These are phyloP conservation scores for Pythium myriotylum DNA, from an alignment of 352 stramenopile genomes.

Conservation along the genomic window DNA sequence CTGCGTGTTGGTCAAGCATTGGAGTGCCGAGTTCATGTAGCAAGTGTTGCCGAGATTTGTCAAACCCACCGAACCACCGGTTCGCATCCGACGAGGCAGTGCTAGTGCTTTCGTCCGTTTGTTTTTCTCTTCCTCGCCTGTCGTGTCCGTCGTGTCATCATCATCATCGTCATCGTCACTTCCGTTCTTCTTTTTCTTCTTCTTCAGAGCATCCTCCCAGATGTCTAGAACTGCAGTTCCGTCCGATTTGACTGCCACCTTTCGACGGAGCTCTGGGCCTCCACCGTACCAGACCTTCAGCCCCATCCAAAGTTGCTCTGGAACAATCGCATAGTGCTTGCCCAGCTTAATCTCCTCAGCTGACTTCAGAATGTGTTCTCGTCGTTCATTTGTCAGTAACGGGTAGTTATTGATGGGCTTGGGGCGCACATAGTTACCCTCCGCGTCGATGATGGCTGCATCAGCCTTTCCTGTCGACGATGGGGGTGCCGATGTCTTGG, in stretches of 20 bases:
- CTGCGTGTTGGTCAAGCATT: slow-evolving; percentile 96
- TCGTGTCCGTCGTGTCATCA: slow-evolving; percentile 37
- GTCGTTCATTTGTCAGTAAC: slow-evolving; percentile 67
- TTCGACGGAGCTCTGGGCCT: slow-evolving; percentile 82
- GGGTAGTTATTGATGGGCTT: slow-evolving; percentile 87
- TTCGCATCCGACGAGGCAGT: slow-evolving; percentile 75
- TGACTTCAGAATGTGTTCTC: slow-evolving; percentile 66
- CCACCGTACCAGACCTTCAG: slow-evolving; percentile 93
- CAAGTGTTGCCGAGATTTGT: slow-evolving; percentile 96
- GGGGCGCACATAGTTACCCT: slow-evolving; percentile 79
- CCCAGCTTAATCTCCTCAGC: slow-evolving; percentile 77
- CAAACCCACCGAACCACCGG: slow-evolving; percentile 73
- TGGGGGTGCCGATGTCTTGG: slow-evolving; percentile 5
- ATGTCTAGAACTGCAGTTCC: slow-evolving; percentile 76
- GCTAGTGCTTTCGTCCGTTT: slow-evolving; percentile 54
- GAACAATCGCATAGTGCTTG: slow-evolving; percentile 87
- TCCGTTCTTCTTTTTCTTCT: slow-evolving; percentile 50
- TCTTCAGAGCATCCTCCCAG: slow-evolving; percentile 70
- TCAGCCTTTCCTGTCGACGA: slow-evolving; percentile 28
- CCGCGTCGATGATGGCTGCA: slow-evolving; percentile 70
- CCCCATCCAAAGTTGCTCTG: slow-evolving; percentile 87
- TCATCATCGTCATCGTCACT: slow-evolving; percentile 36
- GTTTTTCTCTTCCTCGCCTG: slow-evolving; percentile 57
- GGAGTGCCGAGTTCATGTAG: slow-evolving; percentile 95
- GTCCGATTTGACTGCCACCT: slow-evolving; percentile 69